These are phyloP conservation scores for Sarocladiaceae sp. DNA, from an alignment of 2,329 filamentous ascomycete genomes.

Conservation along the genomic window DNA sequence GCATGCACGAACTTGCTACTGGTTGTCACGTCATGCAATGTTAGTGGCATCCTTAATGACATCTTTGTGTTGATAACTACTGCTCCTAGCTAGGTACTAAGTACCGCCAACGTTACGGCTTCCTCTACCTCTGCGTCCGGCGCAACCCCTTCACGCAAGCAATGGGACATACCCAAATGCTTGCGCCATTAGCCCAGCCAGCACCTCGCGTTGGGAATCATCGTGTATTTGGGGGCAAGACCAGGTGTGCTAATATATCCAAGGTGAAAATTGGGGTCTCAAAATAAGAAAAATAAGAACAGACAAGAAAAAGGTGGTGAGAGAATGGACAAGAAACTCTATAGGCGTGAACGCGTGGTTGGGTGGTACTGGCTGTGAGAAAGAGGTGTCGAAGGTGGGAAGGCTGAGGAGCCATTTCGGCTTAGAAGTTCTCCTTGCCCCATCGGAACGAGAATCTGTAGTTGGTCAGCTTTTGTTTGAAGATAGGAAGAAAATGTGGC, in stretches of 20 bases:
- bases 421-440: slow-evolving; percentile 64
- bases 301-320: not conserved
- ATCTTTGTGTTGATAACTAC: too few species aligned
- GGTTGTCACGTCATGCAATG: too few species aligned
- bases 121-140: slow-evolving; percentile 3
- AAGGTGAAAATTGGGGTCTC: slow-evolving; percentile 7
- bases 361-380: not conserved
- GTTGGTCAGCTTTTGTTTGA: slow-evolving; percentile 18
- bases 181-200: too few species aligned
- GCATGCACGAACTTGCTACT: too few species aligned
- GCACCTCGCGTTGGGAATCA: slow-evolving; percentile 2
- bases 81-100: too few species aligned
- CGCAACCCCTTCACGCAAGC: too few species aligned
- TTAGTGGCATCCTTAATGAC: too few species aligned
- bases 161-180: too few species aligned
- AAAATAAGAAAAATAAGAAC: slow-evolving; percentile 2
- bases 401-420: not conserved
- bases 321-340: slow-evolving; percentile 7
- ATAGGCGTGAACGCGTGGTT: slow-evolving; percentile 4
- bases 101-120: too few species aligned
- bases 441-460: slow-evolving; percentile 57
- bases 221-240: slow-evolving; percentile 1
- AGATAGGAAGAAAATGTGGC: slow-evolving; percentile 15
- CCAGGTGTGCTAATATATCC: slow-evolving; percentile 6
- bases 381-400: not conserved